Evolutionary conservation across 2,329 filamentous ascomycete genomes (phyloP).

Genomic region (Phialophora chinensis): DNA sequence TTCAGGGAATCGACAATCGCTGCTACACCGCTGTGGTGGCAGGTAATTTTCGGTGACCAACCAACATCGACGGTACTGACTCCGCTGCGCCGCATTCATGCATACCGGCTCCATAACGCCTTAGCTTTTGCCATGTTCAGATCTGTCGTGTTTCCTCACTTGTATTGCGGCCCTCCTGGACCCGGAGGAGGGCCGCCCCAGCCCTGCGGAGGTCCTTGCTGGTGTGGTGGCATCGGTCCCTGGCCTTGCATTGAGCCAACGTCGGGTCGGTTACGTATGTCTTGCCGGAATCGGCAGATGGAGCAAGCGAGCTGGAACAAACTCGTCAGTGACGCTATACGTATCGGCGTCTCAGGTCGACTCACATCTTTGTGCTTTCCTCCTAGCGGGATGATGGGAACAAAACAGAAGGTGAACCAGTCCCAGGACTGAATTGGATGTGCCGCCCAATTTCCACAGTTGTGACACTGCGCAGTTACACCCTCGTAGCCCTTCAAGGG

Average conservation of each 20-base stretch:
- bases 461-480: constrained; percentile 54
- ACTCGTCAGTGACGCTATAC: constrained; percentile 14
- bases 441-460: constrained; percentile 55
- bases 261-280: constrained; percentile 38
- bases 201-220: constrained; percentile 71
- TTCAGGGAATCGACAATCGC: neutral
- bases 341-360: neutral
- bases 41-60: neutral
- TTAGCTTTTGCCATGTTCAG: constrained; percentile 10
- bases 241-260: constrained; percentile 36
- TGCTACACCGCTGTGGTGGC: neutral
- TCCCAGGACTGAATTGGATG: constrained; percentile 54
- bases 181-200: constrained; percentile 82
- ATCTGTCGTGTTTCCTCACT: constrained; percentile 18
- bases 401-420: constrained; percentile 55
- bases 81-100: constrained; percentile 1
- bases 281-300: constrained; percentile 39
- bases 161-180: constrained; percentile 50
- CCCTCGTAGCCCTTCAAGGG: constrained; percentile 54
- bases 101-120: constrained; percentile 21
- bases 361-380: constrained; percentile 42
- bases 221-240: constrained; percentile 24
- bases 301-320: constrained; percentile 34
- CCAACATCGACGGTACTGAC: neutral
- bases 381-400: constrained; percentile 46